Evolutionary conservation across 116 monocot species (phyloP).

Genomic region (Trichopus zeylanicus): DNA sequence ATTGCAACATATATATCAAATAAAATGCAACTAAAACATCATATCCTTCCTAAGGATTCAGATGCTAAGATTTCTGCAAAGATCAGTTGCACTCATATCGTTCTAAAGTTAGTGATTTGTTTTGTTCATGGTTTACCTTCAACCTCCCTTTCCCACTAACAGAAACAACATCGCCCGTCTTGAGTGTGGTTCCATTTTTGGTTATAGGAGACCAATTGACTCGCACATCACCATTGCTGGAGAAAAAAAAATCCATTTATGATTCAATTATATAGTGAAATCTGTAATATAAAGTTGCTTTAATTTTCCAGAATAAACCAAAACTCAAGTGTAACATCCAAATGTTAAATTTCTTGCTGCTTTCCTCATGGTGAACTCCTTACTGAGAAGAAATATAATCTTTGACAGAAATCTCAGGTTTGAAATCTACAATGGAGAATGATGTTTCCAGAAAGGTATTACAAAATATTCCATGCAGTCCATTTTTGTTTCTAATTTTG

Average conservation of each 20-base stretch:
- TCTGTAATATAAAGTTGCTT: not conserved
- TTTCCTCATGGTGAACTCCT: too few relatives aligned
- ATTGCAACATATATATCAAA: too few relatives aligned
- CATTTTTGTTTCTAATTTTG: too few relatives aligned
- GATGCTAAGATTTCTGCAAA: not conserved
- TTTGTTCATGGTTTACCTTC: conserved; percentile 33
- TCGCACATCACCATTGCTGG: conserved; percentile 78
- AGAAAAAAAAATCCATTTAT: not conserved
- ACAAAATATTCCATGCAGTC: too few relatives aligned
- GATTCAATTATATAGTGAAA: not conserved
- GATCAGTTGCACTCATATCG: not conserved
- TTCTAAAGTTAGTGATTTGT: not conserved
- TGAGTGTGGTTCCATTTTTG: conserved; percentile 79
- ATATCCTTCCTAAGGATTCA: not conserved
- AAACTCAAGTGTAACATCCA: too few relatives aligned
- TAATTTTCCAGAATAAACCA: too few relatives aligned
- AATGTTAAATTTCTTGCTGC: too few relatives aligned
- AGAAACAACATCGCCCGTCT: conserved; percentile 76
- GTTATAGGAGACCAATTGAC: conserved; percentile 79
- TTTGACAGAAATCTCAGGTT: too few relatives aligned
- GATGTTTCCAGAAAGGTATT: too few relatives aligned
- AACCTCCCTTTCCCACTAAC: conserved; percentile 75
- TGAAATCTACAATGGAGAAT: too few relatives aligned
- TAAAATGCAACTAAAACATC: not conserved
- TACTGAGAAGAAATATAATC: too few relatives aligned